Evolutionary conservation across 1,139 yeast genomes (phyloP), one percentile per base, ranked within the genome.

Genomic region (Geotrichum restrictum): DNA sequence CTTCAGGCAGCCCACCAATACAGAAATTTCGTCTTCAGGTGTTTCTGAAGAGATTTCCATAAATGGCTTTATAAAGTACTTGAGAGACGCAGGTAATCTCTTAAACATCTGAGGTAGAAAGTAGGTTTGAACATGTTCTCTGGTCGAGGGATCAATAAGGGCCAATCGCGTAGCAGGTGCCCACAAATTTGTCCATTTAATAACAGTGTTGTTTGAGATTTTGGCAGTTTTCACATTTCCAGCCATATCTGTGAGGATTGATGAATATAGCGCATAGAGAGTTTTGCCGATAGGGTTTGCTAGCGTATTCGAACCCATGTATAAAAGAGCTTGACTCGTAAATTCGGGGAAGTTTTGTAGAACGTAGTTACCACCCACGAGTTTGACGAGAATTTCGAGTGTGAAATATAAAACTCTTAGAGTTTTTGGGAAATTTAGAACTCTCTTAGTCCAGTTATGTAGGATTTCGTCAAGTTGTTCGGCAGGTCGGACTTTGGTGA

Each of bases 241-340:
- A 6, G 70, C 57, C 50, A 72, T 72, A 29, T 70, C 65, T 51
- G 73, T 50, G 41, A 61, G 48, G 11, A 64, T 56, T 4, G 62
- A 55, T 14, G 55, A 52, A 34, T 59, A 71, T 1, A 85, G 60
- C 0, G 81, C 66, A 14, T 74, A 73, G 0, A 88, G 60, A 14
- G 86, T 76, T 63, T 83, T 85, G 27, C 88, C 84, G 14, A 84
- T 77, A 0, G 85, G 77, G 58, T 82, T 85, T 0, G 94, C 85
- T 51, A 87, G 65, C 0, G 87, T 78, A 59, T 79, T 81, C 1
- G 82, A 74, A 58, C 74, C 69, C 71, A 86, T 79, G 8, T 75
- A 66, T 0, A 69, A 58, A 8, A 86, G 64, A 7, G 87, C 74
- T 5, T 70, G 69, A 1, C 61, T 59, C 6, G 80, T 60, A 54